Percentiles rank a stretch among this genome's conserved stretches.
These are phyloP conservation scores for Aciculoconidium aculeatum DNA, from an alignment of 805 yeast species.

Conservation along the genomic window DNA sequence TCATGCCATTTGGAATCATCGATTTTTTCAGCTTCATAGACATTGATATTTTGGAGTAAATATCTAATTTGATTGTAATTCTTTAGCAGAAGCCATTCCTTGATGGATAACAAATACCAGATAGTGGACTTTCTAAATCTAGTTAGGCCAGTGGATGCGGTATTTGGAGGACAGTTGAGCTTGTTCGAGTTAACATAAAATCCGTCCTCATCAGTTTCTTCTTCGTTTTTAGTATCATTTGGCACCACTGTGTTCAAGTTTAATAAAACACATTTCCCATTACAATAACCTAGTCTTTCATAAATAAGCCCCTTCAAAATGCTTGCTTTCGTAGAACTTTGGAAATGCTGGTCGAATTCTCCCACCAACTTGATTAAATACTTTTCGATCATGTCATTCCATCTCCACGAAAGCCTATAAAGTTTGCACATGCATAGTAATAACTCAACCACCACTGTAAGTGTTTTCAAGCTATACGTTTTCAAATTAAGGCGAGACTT, in stretches of 20 bases:
- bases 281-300: slow-evolving; percentile 38
- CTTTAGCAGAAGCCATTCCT: slow-evolving; percentile 48
- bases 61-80: slow-evolving; percentile 20
- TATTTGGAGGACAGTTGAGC: slow-evolving; percentile 28
- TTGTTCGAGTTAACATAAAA: slow-evolving; percentile 29
- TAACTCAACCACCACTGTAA: slow-evolving; percentile 66
- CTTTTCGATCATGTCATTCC: slow-evolving; percentile 39
- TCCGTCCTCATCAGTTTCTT: slow-evolving; percentile 28
- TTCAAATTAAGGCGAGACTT: slow-evolving; percentile 64
- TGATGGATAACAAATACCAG: slow-evolving; percentile 71
- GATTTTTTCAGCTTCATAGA: slow-evolving; percentile 14
- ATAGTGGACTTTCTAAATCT: slow-evolving; percentile 69
- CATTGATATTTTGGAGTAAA: slow-evolving; percentile 22
- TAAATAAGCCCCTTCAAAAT: slow-evolving; percentile 40
- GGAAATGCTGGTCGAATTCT: slow-evolving; percentile 40
- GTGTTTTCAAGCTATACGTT: slow-evolving; percentile 64
- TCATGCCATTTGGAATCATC: slow-evolving; percentile 26
- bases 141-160: slow-evolving; percentile 46
- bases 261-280: slow-evolving; percentile 37
- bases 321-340: slow-evolving; percentile 10
- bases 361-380: slow-evolving; percentile 42
- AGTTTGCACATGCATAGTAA: slow-evolving; percentile 43
- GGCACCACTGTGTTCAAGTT: slow-evolving; percentile 4
- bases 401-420: slow-evolving; percentile 39
- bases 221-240: slow-evolving; percentile 9